phyloP scores from a whole-genome alignment of 768 basidiomycete genomes.

The Suillus placidus region DNA sequence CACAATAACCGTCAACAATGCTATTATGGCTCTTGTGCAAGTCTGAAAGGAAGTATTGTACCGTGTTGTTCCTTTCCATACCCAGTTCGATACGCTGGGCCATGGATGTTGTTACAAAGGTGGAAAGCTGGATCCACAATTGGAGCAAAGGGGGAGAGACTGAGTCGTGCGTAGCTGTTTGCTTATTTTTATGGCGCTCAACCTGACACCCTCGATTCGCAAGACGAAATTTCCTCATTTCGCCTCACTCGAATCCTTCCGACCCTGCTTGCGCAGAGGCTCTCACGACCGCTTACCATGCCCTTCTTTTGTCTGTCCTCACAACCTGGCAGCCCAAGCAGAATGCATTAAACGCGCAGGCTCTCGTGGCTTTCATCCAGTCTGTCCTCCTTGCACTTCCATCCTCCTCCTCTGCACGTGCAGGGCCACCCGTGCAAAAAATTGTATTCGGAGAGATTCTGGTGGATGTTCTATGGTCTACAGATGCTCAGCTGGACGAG shows the following conservation, averaged over 20 bases:
- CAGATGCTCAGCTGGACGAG: conserved; percentile 79
- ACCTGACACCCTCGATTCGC: conserved; percentile 19
- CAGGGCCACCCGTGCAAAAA: conserved; percentile 42
- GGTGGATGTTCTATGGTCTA: conserved; percentile 81
- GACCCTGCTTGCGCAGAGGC: conserved; percentile 55
- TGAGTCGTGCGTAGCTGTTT: conserved; percentile 53
- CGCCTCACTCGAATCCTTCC: conserved; percentile 60
- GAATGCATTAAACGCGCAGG: conserved; percentile 45
- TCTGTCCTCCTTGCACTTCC: conserved; percentile 64
- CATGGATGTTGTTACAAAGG: conserved; percentile 65
- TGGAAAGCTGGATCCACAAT: conserved; percentile 49
- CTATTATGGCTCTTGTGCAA: conserved; percentile 24
- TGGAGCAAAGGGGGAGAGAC: conserved; percentile 65
- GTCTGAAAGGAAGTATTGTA: conserved; percentile 10
- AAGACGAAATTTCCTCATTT: conserved; percentile 64
- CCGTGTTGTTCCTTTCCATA: conserved; percentile 20
- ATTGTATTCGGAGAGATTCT: conserved; percentile 65
- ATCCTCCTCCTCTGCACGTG: conserved; percentile 60
- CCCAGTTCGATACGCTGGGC: conserved; percentile 16
- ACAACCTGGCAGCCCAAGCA: conserved; percentile 55
- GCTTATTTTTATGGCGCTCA: conserved; percentile 21
- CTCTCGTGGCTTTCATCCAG: conserved; percentile 65
- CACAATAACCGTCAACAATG: conserved; percentile 28
- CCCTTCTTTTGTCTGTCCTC: conserved; percentile 62
- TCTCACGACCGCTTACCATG: conserved; percentile 69